Conservation (phyloP, 1,139 yeast species). For the Casaregolazyma lundiana region DNA sequence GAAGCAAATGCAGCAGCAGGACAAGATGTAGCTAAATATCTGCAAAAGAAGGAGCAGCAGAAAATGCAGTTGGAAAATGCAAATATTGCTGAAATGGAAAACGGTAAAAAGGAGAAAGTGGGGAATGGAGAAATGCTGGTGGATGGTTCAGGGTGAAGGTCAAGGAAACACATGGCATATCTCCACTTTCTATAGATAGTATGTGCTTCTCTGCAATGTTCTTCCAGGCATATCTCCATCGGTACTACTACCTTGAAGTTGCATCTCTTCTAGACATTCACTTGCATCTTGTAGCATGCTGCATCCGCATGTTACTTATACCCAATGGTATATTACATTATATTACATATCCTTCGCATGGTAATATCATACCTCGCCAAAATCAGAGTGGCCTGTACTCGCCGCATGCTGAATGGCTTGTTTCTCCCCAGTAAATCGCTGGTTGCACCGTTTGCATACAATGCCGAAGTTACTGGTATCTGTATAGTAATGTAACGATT, state of each 20-base stretch:
- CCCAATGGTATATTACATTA: neutral
- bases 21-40: conserved; percentile 59
- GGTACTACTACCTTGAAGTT: too few relatives aligned
- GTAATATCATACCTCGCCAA: conserved; percentile 49
- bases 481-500: conserved; percentile 55
- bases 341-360: neutral
- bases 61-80: conserved; percentile 11
- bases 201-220: too few relatives aligned
- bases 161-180: neutral
- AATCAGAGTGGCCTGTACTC: conserved; percentile 56
- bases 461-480: conserved; percentile 60
- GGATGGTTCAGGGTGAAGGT: neutral
- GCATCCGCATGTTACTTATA: too few relatives aligned
- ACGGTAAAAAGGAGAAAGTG: neutral
- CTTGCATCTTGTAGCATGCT: too few relatives aligned
- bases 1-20: conserved; percentile 94
- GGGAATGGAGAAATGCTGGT: conserved; percentile 1
- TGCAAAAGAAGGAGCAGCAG: conserved; percentile 34
- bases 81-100: conserved; percentile 6
- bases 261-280: too few relatives aligned
- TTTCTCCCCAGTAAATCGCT: conserved; percentile 55
- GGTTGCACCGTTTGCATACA: conserved; percentile 55
- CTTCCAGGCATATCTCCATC: too few relatives aligned
- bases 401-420: conserved; percentile 67
- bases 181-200: too few relatives aligned